Conservation (phyloP, 1,284 basidiomycete species). For the Porogramme epimiltina region DNA sequence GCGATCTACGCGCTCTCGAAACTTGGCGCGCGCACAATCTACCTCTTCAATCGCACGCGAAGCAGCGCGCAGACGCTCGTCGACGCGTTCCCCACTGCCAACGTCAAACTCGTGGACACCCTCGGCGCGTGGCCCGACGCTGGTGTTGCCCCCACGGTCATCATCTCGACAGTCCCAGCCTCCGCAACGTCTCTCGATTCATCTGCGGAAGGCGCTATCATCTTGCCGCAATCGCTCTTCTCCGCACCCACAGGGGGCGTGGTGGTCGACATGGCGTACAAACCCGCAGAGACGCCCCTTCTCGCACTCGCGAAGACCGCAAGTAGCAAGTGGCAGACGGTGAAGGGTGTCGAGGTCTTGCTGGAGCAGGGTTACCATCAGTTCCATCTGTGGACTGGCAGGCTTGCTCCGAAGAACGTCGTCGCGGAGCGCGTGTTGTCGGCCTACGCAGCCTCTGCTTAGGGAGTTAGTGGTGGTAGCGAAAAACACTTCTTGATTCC, state of each 20-base stretch:
- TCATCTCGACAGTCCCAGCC: slow-evolving; percentile 88
- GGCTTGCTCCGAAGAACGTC: slow-evolving; percentile 49
- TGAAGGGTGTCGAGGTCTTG: slow-evolving; percentile 82
- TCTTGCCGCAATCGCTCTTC: slow-evolving; percentile 61
- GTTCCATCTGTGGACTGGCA: slow-evolving; percentile 82
- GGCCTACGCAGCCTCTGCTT: slow-evolving; percentile 36
- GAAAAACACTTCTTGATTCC: no score
- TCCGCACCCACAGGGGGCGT: slow-evolving; percentile 53
- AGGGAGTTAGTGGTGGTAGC: neutral
- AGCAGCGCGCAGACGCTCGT: slow-evolving; percentile 74
- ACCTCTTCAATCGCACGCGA: slow-evolving; percentile 84
- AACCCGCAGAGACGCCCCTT: slow-evolving; percentile 76
- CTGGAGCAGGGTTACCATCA: slow-evolving; percentile 88
- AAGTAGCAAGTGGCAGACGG: slow-evolving; percentile 65
- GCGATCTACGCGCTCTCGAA: slow-evolving; percentile 86
- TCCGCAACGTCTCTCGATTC: slow-evolving; percentile 56
- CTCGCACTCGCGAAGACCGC: slow-evolving; percentile 54
- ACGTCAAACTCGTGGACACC: slow-evolving; percentile 61
- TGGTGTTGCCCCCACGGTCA: slow-evolving; percentile 60
- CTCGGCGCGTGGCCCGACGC: slow-evolving; percentile 55
- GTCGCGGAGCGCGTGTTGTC: slow-evolving; percentile 53
- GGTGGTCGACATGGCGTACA: slow-evolving; percentile 92
- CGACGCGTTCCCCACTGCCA: slow-evolving; percentile 66
- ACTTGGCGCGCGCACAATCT: slow-evolving; percentile 71
- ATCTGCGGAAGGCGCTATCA: slow-evolving; percentile 43